Percentiles rank a stretch among this genome's conserved stretches.
Conservation (phyloP, 1,139 yeast genomes). For the Scheffersomyces insectosa region DNA sequence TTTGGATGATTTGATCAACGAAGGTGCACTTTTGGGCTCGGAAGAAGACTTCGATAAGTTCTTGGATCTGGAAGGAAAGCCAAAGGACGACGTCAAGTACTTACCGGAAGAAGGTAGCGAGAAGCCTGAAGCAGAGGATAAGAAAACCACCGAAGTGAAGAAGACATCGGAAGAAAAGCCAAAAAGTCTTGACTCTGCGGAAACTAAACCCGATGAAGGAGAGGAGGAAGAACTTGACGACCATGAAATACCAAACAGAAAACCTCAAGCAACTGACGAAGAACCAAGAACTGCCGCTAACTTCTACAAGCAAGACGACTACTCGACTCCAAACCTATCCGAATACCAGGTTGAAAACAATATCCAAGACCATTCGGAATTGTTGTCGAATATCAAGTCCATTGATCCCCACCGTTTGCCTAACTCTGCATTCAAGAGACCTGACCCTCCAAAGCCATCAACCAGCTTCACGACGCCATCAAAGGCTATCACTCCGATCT, state of each 20-base stretch:
- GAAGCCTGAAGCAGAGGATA: slow-evolving; percentile 6
- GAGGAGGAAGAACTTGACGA: not conserved
- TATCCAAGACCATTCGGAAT: slow-evolving; percentile 38
- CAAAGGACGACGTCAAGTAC: slow-evolving; percentile 47
- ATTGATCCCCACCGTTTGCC: slow-evolving; percentile 43
- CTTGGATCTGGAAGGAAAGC: slow-evolving; percentile 53
- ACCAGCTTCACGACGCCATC: slow-evolving; percentile 7
- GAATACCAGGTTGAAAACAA: slow-evolving; percentile 48
- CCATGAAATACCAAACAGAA: not conserved
- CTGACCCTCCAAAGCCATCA: not conserved
- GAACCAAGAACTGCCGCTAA: slow-evolving; percentile 5
- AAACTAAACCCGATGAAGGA: not conserved
- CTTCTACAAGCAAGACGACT: slow-evolving; percentile 28
- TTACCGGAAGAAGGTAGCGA: slow-evolving; percentile 7
- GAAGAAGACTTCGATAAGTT: slow-evolving; percentile 56
- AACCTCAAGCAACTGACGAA: slow-evolving; percentile 6
- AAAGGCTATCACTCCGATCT: slow-evolving; percentile 3
- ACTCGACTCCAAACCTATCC: slow-evolving; percentile 49
- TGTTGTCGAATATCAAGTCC: slow-evolving; percentile 36
- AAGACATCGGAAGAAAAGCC: slow-evolving; percentile 4
- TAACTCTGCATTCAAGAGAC: slow-evolving; percentile 1
- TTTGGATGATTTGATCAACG: slow-evolving; percentile 56
- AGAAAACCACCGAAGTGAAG: slow-evolving; percentile 11
- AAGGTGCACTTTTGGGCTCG: slow-evolving; percentile 61
- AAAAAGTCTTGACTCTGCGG: not conserved